Evolutionary conservation across 805 yeast genomes (phyloP).

Genomic region (Candida broadrunensis): DNA sequence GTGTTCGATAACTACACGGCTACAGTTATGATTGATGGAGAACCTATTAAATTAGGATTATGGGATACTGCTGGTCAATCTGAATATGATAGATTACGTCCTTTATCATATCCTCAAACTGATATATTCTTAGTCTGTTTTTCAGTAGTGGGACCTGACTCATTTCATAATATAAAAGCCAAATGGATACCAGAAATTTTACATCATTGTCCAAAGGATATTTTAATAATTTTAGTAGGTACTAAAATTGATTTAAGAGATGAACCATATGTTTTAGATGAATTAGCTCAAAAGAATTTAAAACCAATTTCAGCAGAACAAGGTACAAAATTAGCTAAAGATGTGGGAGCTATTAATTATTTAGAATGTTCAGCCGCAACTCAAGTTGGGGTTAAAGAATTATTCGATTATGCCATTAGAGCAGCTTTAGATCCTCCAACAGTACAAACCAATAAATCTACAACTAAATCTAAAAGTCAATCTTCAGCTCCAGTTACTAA

Average conservation of each 20-base stretch:
- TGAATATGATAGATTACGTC: constrained; percentile 86
- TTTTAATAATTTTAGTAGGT: constrained; percentile 72
- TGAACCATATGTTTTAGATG: constrained; percentile 71
- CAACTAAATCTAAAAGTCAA: constrained; percentile 3
- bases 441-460: constrained; percentile 4
- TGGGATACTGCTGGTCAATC: constrained; percentile 98
- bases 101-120: constrained; percentile 88
- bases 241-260: constrained; percentile 88
- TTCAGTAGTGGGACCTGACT: constrained; percentile 76
- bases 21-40: constrained; percentile 76
- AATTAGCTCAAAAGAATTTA: constrained; percentile 57
- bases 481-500: neutral
- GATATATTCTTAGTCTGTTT: constrained; percentile 86
- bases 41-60: constrained; percentile 77
- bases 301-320: constrained; percentile 62
- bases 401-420: constrained; percentile 79
- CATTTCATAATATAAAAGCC: constrained; percentile 74
- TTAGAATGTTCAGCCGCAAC: constrained; percentile 90
- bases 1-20: constrained; percentile 92
- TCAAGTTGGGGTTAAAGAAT: constrained; percentile 80
- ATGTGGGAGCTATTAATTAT: constrained; percentile 69
- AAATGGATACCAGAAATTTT: constrained; percentile 80
- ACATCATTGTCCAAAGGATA: constrained; percentile 75
- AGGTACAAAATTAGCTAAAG: constrained; percentile 65
- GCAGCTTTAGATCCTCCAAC: constrained; percentile 58